Evolutionary conservation across 2,329 filamentous ascomycete species (phyloP), one percentile per base, ranked within the genome.

Genomic region (Fonsecaea nubica): DNA sequence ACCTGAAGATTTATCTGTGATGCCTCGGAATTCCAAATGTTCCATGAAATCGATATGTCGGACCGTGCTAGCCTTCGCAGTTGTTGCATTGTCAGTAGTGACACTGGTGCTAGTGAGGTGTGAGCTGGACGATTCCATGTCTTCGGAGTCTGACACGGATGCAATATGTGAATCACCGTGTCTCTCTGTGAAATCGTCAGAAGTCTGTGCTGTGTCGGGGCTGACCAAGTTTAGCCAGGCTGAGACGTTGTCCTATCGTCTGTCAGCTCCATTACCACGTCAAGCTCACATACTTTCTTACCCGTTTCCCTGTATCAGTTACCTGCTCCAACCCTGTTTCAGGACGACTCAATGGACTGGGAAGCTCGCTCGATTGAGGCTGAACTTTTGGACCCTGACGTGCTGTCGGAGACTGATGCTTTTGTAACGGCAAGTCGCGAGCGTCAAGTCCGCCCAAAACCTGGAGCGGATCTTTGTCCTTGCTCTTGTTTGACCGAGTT

Each of bases 1-100:
- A 59, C 42, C n/a, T 59, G 57, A 59, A 42, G 57, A 15, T 25
- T 21, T 18, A 45, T 25, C 57, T 30, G 25, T 59, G 57, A 59
- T 59, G 35, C 57, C 57, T 59, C 57, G 57, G n/a, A 59, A 59
- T 30, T 59, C 57, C 57, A 59, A 50, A 32, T 59, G 57, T 59
- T 59, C 57, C 57, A 59, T 59, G n/a, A 59, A 59, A 45, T n/a
- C 10, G 42, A 59, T 25, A 10, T 25, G 33, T 40, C 42, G 36
- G 18, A 59, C n/a, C 36, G 57, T 59, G n/a, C 57, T 59, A 42
- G 33, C 57, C 36, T 59, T 59, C 12, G 55, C 25, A 32, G n/a
- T 40, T 59, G 57, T 59, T 30, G 36, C n/a, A 38, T 59, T 30
- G 4, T 59, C 57, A 45, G 36, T 59, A 13, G 57, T 48, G 35